Conservation (phyloP, 169 alveolate genomes). For the Plasmodium knowlesi region DNA sequence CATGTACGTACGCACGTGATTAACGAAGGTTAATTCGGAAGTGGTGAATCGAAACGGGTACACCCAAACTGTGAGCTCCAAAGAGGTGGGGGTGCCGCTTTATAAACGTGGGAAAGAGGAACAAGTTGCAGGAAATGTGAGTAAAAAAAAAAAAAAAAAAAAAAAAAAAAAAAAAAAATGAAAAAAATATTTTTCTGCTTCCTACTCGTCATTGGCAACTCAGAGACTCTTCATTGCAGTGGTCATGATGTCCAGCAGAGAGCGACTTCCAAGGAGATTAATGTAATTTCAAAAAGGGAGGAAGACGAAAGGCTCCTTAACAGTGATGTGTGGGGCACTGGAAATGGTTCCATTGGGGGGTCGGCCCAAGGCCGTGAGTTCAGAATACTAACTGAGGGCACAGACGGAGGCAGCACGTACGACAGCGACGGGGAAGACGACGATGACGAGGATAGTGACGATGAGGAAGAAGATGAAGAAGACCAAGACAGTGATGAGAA, state of each 20-base stretch:
- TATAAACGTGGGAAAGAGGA: background rate
- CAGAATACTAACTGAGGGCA: background rate
- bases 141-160: conserved; percentile 19
- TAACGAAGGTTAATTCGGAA: background rate
- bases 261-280: background rate
- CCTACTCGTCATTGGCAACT: conserved; percentile 13
- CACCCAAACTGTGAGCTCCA: background rate
- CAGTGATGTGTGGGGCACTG: background rate
- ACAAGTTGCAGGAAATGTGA: background rate
- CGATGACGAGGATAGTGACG: background rate
- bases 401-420: background rate
- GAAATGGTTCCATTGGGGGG: background rate
- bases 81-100: background rate
- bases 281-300: background rate
- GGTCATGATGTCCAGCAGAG: background rate
- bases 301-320: background rate
- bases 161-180: conserved; percentile 44
- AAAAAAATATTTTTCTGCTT: conserved; percentile 36
- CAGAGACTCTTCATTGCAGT: conserved; percentile 28
- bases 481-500: conserved; percentile 45
- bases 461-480: background rate
- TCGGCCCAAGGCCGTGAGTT: background rate
- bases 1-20: conserved; percentile 19
- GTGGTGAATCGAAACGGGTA: background rate
- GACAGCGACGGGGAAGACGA: conserved; percentile 9